Percentiles rank a stretch among this genome's conserved stretches.
These are phyloP conservation scores for Rubia yunnanensis DNA, from an alignment of 257 asterid species.

Conservation along the genomic window DNA sequence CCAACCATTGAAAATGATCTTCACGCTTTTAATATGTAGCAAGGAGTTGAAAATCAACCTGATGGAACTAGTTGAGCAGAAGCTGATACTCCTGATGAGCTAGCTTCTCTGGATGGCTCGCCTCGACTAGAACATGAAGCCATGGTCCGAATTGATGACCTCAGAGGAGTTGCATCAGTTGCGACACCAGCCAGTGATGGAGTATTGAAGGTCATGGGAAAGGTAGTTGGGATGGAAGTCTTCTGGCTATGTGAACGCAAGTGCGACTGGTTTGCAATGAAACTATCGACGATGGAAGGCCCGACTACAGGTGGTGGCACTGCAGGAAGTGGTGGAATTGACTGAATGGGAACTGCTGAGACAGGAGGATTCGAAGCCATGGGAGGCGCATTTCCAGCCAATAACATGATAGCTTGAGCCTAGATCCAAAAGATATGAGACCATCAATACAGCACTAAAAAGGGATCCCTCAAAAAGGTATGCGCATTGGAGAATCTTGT, in stretches of 20 bases:
- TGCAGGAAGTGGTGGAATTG: slow-evolving; percentile 22
- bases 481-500: neutral
- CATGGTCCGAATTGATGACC: slow-evolving; percentile 22
- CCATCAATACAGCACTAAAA: neutral
- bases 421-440: slow-evolving; percentile 15
- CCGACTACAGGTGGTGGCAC: slow-evolving; percentile 31
- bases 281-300: slow-evolving; percentile 34
- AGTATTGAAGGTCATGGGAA: slow-evolving; percentile 23
- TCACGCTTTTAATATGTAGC: neutral
- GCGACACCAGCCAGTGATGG: slow-evolving; percentile 19
- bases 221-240: slow-evolving; percentile 31
- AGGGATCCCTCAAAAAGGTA: neutral
- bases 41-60: slow-evolving; percentile 24
- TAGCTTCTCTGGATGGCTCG: slow-evolving; percentile 31
- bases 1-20: neutral
- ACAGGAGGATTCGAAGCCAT: slow-evolving; percentile 24
- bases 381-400: slow-evolving; percentile 75
- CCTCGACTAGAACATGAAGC: slow-evolving; percentile 26
- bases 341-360: slow-evolving; percentile 30
- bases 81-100: slow-evolving; percentile 26
- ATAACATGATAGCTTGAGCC: slow-evolving; percentile 94
- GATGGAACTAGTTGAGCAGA: slow-evolving; percentile 34
- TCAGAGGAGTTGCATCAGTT: slow-evolving; percentile 18
- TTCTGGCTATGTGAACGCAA: slow-evolving; percentile 26
- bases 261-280: slow-evolving; percentile 28